A percentile compares a stretch with the other conserved stretches of the same genome.
These are phyloP conservation scores for Fusarium hainanense DNA, from an alignment of 2,329 filamentous ascomycete species.

Conservation along the genomic window DNA sequence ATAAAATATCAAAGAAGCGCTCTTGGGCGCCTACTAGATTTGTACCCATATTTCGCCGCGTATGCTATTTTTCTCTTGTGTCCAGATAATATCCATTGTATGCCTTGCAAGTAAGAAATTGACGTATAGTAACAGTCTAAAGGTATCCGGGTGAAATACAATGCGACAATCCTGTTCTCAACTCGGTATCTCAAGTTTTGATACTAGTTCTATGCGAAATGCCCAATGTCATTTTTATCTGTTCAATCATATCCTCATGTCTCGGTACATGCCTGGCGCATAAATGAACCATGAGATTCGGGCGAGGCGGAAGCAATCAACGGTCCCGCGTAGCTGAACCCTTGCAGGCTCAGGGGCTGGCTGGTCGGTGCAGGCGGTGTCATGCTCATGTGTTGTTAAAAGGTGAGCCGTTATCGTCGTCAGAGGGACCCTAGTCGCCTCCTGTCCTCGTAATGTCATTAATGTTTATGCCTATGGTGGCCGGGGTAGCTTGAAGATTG, in stretches of 20 bases:
- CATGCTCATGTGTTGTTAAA: constrained; percentile 36
- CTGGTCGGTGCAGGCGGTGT: constrained; percentile 37
- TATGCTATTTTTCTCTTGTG: constrained; percentile 20
- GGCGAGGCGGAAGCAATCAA: constrained; percentile 19
- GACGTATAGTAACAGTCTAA: constrained; percentile 47
- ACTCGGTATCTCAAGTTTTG: constrained; percentile 25
- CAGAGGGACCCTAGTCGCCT: constrained; percentile 41
- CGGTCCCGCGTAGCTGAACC: constrained; percentile 24
- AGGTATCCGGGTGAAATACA: constrained; percentile 46
- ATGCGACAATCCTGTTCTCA: constrained; percentile 27
- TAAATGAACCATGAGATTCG: constrained; percentile 16
- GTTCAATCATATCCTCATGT: constrained; percentile 34
- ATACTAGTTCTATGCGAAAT: constrained; percentile 44
- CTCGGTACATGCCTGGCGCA: constrained; percentile 9
- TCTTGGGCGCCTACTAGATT: constrained; percentile 17
- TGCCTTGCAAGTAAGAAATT: constrained; percentile 34
- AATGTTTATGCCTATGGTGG: constrained; percentile 42
- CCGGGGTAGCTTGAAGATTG: constrained; percentile 27
- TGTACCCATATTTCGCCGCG: constrained; percentile 17
- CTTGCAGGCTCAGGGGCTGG: constrained; percentile 26
- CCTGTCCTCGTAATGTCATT: constrained; percentile 42
- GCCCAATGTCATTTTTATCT: constrained; percentile 41
- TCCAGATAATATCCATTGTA: constrained; percentile 21
- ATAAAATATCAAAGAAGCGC: constrained; percentile 23
- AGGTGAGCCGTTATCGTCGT: constrained; percentile 45